Conservation (phyloP, 371 early-diverging fungal species). For the Gilbertella persicaria region DNA sequence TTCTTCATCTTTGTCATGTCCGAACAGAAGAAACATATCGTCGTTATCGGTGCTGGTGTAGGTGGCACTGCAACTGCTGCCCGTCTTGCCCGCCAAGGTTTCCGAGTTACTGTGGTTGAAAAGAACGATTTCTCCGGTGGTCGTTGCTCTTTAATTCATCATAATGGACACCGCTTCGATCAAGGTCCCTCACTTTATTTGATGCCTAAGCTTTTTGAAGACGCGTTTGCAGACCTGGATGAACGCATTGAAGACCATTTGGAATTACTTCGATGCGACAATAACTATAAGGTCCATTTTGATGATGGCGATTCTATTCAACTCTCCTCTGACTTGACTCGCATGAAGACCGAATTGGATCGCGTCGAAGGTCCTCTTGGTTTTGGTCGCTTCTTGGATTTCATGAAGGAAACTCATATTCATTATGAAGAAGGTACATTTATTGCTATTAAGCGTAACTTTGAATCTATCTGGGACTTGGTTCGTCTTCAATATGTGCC, state of each 20-base stretch:
- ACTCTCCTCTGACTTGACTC: slow-evolving; percentile 52
- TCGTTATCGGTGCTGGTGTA: slow-evolving; percentile 58
- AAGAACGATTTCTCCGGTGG: slow-evolving; percentile 64
- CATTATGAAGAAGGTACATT: slow-evolving; percentile 55
- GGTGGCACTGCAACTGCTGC: slow-evolving; percentile 67
- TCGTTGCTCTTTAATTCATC: slow-evolving; percentile 57
- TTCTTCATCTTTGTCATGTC: neutral
- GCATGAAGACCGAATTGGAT: slow-evolving; percentile 58
- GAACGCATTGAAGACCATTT: slow-evolving; percentile 53
- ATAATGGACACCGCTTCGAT: slow-evolving; percentile 59
- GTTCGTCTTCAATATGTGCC: slow-evolving; percentile 43
- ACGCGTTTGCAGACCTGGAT: slow-evolving; percentile 59
- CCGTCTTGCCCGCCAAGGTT: slow-evolving; percentile 55
- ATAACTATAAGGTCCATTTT: slow-evolving; percentile 66
- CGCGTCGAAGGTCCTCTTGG: slow-evolving; percentile 50
- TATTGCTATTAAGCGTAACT: slow-evolving; percentile 57
- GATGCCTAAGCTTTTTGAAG: slow-evolving; percentile 62
- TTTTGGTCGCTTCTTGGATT: slow-evolving; percentile 49
- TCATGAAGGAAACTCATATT: slow-evolving; percentile 51
- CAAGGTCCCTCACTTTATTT: slow-evolving; percentile 67
- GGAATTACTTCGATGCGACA: slow-evolving; percentile 56
- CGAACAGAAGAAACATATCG: slow-evolving; percentile 35
- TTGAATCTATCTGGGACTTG: slow-evolving; percentile 54
- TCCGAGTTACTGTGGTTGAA: slow-evolving; percentile 59
- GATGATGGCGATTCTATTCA: slow-evolving; percentile 54